A percentile compares a stretch with the other conserved stretches of the same genome.
phyloP scores from a whole-genome alignment of 169 alveolate species.

The Babesia divergens region DNA sequence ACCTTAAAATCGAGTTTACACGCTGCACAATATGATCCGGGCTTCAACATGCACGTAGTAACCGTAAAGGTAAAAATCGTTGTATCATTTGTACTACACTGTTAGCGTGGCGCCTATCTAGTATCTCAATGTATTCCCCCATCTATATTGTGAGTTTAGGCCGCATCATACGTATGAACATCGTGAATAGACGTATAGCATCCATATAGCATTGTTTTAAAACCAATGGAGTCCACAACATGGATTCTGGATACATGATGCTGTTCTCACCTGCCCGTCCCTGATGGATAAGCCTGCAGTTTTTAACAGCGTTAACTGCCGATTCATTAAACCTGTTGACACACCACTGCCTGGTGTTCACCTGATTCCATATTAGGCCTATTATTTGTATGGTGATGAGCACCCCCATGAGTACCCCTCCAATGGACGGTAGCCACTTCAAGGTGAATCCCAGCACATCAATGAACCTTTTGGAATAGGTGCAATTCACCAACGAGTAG shows the following conservation, averaged over 20 bases:
- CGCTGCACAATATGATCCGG: conserved; percentile 21
- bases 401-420: conserved; percentile 37
- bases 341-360: conserved; percentile 58
- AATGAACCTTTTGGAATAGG: conserved; percentile 67
- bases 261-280: conserved; percentile 6
- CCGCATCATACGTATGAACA: not conserved
- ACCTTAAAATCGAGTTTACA: conserved; percentile 29
- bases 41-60: no score
- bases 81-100: no score
- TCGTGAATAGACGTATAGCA: not conserved
- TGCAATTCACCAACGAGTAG: conserved; percentile 75
- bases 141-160: no score
- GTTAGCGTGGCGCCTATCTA: no score
- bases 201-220: not conserved
- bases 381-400: conserved; percentile 19
- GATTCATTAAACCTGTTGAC: conserved; percentile 38
- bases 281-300: conserved; percentile 39
- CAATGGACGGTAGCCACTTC: conserved; percentile 66
- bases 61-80: no score
- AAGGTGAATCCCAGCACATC: conserved; percentile 73
- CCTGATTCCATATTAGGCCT: conserved; percentile 34
- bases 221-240: no score
- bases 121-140: no score
- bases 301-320: conserved; percentile 60
- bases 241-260: no score